phyloP scores from a whole-genome alignment of 2,329 filamentous ascomycete species.

The Aspergillus ibericus region DNA sequence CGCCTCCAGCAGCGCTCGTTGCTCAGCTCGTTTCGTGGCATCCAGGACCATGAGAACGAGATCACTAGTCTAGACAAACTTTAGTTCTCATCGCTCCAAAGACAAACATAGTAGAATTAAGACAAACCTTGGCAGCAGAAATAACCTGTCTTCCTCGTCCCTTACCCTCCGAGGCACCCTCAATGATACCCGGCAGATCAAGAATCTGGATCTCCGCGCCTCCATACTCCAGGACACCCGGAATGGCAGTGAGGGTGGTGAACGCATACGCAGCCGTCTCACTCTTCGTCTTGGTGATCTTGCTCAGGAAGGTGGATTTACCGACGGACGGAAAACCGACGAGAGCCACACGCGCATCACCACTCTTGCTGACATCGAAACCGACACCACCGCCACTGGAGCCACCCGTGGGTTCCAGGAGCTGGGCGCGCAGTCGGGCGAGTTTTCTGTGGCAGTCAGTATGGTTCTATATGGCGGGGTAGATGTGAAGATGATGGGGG shows the following conservation, averaged over 20 bases:
- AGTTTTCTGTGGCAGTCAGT: slow-evolving; percentile 68
- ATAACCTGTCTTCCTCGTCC: slow-evolving; percentile 95
- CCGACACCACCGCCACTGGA: slow-evolving; percentile 78
- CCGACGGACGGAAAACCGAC: slow-evolving; percentile 99
- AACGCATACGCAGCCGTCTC: slow-evolving; percentile 96
- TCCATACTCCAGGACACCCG: slow-evolving; percentile 94
- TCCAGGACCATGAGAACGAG: slow-evolving; percentile 96
- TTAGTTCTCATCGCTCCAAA: too few species aligned
- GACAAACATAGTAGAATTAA: not conserved
- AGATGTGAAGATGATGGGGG: not conserved
- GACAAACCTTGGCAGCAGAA: slow-evolving; percentile 76
- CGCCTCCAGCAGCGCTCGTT: slow-evolving; percentile 82
- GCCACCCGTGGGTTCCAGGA: slow-evolving; percentile 84
- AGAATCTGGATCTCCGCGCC: slow-evolving; percentile 97
- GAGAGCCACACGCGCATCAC: slow-evolving; percentile 92
- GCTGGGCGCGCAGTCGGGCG: slow-evolving; percentile 86
- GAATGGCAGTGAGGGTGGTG: slow-evolving; percentile 95
- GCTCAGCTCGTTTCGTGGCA: slow-evolving; percentile 93
- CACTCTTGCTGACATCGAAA: slow-evolving; percentile 90
- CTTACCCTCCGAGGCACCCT: slow-evolving; percentile 93
- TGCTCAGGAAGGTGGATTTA: slow-evolving; percentile 98
- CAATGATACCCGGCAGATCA: slow-evolving; percentile 96
- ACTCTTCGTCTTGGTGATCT: slow-evolving; percentile 96
- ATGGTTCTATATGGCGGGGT: not conserved
- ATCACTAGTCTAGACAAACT: slow-evolving; percentile 70